phyloP scores from a whole-genome alignment of 164 flowering plant species.

The Macadamia integrifolia region DNA sequence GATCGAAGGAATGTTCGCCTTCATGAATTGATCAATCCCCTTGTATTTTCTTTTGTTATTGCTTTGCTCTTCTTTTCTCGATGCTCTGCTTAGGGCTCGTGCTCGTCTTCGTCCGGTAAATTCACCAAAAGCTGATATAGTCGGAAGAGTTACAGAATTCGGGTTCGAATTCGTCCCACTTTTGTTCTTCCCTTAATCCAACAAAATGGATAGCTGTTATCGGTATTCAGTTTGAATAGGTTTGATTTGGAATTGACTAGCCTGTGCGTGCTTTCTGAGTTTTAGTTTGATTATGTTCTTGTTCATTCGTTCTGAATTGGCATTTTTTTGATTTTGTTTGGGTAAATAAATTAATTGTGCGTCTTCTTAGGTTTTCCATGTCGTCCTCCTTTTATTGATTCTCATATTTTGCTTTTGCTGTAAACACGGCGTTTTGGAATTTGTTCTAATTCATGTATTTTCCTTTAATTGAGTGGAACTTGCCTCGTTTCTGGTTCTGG shows the following conservation, averaged over 20 bases:
- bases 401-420: background rate
- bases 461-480: background rate
- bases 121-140: background rate
- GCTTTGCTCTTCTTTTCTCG: background rate
- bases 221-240: background rate
- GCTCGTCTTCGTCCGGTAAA: background rate
- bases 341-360: slow-evolving; percentile 4
- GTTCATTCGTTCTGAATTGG: background rate
- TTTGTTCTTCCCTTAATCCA: background rate
- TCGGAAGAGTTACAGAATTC: background rate
- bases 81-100: background rate
- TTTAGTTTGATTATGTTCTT: background rate
- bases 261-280: background rate
- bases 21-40: background rate
- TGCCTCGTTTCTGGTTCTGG: background rate
- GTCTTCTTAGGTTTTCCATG: background rate
- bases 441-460: background rate
- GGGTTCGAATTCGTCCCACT: background rate
- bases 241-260: background rate
- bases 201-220: background rate
- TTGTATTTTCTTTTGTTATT: background rate
- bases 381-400: background rate
- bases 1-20: background rate
- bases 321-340: background rate
- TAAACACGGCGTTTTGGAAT: background rate